Evolutionary conservation across 768 basidiomycete genomes (phyloP), one percentile per base, ranked within the genome.

Genomic region (Phlebiopsis gigantea): DNA sequence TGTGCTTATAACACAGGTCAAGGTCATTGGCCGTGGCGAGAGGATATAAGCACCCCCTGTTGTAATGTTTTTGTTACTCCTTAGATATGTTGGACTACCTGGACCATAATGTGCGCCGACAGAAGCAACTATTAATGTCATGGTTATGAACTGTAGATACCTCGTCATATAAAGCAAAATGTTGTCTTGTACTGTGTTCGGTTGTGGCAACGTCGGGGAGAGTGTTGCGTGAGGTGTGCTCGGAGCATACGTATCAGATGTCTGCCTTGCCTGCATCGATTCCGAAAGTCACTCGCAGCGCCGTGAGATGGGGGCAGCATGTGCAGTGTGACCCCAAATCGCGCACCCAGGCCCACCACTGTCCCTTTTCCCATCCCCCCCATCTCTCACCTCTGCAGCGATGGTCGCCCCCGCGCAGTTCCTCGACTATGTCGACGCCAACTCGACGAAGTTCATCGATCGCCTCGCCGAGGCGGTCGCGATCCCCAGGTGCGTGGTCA

Each of bases 401-500:
- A 77, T 78, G 77, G 59, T 71, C 5, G 64, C 69, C 24, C 69
- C 69, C 5, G 25, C 63, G 8, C 62, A 71, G 39, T 73, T 79
- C 60, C 55, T 71, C 19, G 58, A 63, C 7, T 88, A 79, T 62
- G 77, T 98, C 68, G 84, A 94, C 60, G 67, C 74, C 17, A 84
- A 96, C 63, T 78, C 86, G 53, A 77, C 83, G 50, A 71, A 73
- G 24, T 95, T 94, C 66, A 89, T 98, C 58, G 72, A 84, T 59
- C 80, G 93, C 46, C 83, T 96, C 25, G 75, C 82, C 4, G 80
- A 88, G 31, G 92, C 93, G 17, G 91, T 96, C 51, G 82, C 84
- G 17, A 95, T 96, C 60, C 90, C 90, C 61, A 85, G 86, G 86
- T 83, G 57, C 59, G 63, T 54, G n/a, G 31, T 21, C 29, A 17